Base-by-base conservation (phyloP, 2,329 filamentous ascomycete species). In the Dissoconium aciculare region DNA sequence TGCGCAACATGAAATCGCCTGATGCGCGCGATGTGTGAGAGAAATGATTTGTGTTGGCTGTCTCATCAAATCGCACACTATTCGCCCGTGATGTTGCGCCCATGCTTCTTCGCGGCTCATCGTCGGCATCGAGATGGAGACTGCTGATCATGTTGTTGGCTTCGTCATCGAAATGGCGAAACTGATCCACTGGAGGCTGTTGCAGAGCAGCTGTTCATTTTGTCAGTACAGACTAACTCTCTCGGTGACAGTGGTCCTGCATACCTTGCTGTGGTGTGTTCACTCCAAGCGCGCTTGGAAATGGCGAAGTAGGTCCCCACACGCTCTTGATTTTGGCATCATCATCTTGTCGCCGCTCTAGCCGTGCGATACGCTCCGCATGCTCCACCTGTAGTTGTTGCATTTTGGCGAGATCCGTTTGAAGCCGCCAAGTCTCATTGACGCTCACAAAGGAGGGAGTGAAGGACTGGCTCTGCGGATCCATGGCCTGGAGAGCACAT, bases 51-150 rank as follows among this genome's bases (percentile, higher is more conserved):
- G 93, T 84, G 45, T 93, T 74, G 10, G 87, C 85, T 50, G 83
- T 93, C 53, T 95, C 87, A 51, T 95, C 89, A 48, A 98, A 98
- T 21, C 89, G 80, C 44, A 98, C 89, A 51, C 89, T 95, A 53
- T 95, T 95, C 28, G 89, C 87, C 45, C 89, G 71, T 11, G 89
- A 98, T 11, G 83, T 78, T 12, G 81, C 82, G 32, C 89, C 82
- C 40, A 87, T 72, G 17, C 38, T 46, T 38, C 50, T 43, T 34
- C 83, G 75, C 17, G 80, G 80, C 50, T 85, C 79, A 39, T 95
- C 84, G 39, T 93, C 85, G 4, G 77, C 69, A 41, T 93, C 87
- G 5, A 95, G 65, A 36, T 85, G 81, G 35, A 94, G 67, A 32
- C 79, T 82, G 30, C 76, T 78, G 28, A 92, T 69, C 36, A 89